Base-by-base conservation (phyloP, 768 basidiomycete species). In the Pulveroboletus sp. region DNA sequence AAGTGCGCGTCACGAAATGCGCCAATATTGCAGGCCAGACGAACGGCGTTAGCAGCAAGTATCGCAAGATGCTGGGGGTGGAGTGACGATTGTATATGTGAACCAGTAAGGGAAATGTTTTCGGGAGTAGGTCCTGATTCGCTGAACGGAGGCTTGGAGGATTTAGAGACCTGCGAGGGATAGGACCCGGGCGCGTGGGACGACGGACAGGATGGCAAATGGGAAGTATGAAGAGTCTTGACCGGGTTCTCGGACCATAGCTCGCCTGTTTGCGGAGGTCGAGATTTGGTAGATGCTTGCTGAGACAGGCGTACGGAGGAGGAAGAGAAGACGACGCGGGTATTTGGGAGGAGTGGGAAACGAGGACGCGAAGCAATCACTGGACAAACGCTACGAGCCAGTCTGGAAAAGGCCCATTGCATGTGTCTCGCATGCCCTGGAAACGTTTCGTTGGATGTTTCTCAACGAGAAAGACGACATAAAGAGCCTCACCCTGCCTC, bases 391-490 rank as follows among this genome's bases (percentile, higher is more conserved):
- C 70, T 67, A 65, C 72, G 80, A 75, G 79, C 74, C 63, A 74
- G 66, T 60, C 68, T 72, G 56, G 73, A 75, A 77, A 75, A 78
- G 68, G 71, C 77, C 76, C 83, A 84, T 85, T 73, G 82, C 85
- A 87, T 86, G 79, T 73, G 78, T 68, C 63, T 77, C 63, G 78
- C 82, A 84, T 84, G 61, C 75, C 82, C 78, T 51, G 26, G 15
- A 17, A 15, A 35, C 39, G 14, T 17, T 30, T 31, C 38, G 39
- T 45, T 40, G 33, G 57, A n/a, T 28, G 18, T 43, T 24, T 37
- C 35, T 27, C 28, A 26, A 38, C 35, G 15, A 26, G 15, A 1
- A 37, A 9, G 15, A 31, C 26, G 7, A 17, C 18, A 8, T 15
- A 30, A 35, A 28, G 38, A 50, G 21, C 21, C 60, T 51, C 42